phyloP scores from a whole-genome alignment of 441 rosid species.

The Syzygium malaccense region DNA sequence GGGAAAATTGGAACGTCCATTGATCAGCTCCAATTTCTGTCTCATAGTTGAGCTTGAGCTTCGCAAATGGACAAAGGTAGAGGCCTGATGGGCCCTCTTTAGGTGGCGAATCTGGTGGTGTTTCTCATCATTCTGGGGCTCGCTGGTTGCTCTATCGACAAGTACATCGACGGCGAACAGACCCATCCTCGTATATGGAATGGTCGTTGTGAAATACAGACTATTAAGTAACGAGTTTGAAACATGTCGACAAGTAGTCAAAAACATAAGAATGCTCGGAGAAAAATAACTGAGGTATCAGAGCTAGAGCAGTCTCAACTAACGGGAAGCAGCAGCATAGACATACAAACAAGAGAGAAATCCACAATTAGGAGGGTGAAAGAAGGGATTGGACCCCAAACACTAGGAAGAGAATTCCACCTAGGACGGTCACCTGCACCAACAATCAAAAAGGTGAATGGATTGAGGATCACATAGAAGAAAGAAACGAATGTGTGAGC shows the following conservation, averaged over 20 bases:
- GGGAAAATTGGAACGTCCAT: neutral
- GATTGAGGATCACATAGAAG: neutral
- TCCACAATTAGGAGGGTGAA: neutral
- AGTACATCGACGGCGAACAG: conserved; percentile 30
- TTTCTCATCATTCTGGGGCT: conserved; percentile 19
- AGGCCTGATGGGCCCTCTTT: conserved; percentile 18
- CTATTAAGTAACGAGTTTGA: neutral
- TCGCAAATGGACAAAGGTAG: conserved; percentile 11
- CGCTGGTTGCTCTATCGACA: conserved; percentile 25
- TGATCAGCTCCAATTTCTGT: neutral
- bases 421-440: neutral
- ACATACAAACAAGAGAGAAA: neutral
- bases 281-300: neutral
- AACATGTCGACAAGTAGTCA: neutral
- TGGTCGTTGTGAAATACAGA: neutral
- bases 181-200: neutral
- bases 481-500: neutral
- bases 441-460: neutral
- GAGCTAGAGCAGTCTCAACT: neutral
- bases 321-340: neutral
- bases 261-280: neutral
- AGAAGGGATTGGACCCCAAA: conserved; percentile 11
- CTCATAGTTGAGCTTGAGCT: neutral
- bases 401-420: conserved; percentile 9
- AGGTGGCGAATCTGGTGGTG: conserved; percentile 18